Conservation (phyloP, 257 asterid species). For the Solanum pennellii region DNA sequence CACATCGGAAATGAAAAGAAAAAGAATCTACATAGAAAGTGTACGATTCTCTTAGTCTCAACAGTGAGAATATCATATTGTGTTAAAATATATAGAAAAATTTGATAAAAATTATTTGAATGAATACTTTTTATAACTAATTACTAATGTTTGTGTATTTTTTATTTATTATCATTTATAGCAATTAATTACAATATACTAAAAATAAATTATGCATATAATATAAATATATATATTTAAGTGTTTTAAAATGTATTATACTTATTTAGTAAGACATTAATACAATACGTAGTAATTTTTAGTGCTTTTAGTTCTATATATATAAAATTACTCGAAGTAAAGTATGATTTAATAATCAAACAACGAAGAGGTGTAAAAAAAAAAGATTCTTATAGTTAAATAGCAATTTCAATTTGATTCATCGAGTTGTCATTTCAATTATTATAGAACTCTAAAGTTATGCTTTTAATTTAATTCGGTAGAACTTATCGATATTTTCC, state of each 20-base stretch:
- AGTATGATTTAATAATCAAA: neutral
- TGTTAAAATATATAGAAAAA: rapidly evolving
- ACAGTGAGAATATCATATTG: too few relatives aligned
- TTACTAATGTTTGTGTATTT: too few relatives aligned
- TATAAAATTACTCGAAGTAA: neutral
- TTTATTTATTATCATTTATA: too few relatives aligned
- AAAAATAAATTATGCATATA: too few relatives aligned
- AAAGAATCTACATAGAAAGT: neutral
- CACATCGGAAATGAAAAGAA: neutral
- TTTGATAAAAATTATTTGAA: too few relatives aligned
- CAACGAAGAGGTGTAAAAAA: neutral
- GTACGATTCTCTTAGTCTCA: neutral
- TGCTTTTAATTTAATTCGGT: neutral
- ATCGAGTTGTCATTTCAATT: neutral
- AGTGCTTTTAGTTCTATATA: neutral
- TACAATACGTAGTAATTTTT: neutral
- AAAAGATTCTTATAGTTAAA: neutral
- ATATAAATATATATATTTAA: too few relatives aligned
- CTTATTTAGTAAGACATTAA: too few relatives aligned
- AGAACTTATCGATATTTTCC: neutral
- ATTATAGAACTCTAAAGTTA: neutral
- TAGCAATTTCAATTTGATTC: neutral
- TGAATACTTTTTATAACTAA: too few relatives aligned
- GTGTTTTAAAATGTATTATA: too few relatives aligned
- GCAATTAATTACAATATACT: too few relatives aligned